Percentiles rank a stretch among this genome's conserved stretches.
Evolutionary conservation across 2,329 filamentous ascomycete genomes (phyloP).

Genomic region (Raffaelea arxii): DNA sequence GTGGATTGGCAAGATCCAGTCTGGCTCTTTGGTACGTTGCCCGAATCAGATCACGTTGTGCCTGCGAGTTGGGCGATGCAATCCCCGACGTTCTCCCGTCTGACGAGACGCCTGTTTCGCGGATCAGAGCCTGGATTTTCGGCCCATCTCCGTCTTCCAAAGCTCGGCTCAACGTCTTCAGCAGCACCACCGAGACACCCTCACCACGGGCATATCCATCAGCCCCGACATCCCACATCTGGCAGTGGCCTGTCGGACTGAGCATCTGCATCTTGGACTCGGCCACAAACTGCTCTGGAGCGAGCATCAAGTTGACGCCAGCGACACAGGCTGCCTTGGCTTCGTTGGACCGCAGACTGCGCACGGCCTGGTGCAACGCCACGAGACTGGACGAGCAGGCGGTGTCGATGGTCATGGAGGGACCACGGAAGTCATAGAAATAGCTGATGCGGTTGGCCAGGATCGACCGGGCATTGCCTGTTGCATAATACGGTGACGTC

Average conservation of each 20-base stretch:
- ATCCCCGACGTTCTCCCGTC: conserved; percentile 44
- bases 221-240: conserved; percentile 38
- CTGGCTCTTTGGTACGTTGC: conserved; percentile 33
- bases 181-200: conserved; percentile 37
- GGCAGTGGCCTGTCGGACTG: conserved; percentile 31
- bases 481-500: conserved; percentile 28
- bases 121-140: conserved; percentile 35
- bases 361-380: conserved; percentile 34
- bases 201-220: conserved; percentile 52
- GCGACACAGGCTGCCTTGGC: conserved; percentile 31
- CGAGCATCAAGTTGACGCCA: conserved; percentile 32
- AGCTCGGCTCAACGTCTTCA: conserved; percentile 42
- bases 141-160: conserved; percentile 36
- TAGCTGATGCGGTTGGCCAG: conserved; percentile 37
- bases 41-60: conserved; percentile 34
- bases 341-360: conserved; percentile 29
- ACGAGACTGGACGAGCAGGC: conserved; percentile 39
- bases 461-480: conserved; percentile 31
- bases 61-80: conserved; percentile 38
- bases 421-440: conserved; percentile 35
- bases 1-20: conserved; percentile 22
- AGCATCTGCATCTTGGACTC: conserved; percentile 35
- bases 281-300: conserved; percentile 32
- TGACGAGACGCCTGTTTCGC: conserved; percentile 36
- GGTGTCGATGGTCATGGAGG: conserved; percentile 39